Conservation (phyloP, 495 filamentous ascomycete genomes). For the Xylaria venustula region DNA sequence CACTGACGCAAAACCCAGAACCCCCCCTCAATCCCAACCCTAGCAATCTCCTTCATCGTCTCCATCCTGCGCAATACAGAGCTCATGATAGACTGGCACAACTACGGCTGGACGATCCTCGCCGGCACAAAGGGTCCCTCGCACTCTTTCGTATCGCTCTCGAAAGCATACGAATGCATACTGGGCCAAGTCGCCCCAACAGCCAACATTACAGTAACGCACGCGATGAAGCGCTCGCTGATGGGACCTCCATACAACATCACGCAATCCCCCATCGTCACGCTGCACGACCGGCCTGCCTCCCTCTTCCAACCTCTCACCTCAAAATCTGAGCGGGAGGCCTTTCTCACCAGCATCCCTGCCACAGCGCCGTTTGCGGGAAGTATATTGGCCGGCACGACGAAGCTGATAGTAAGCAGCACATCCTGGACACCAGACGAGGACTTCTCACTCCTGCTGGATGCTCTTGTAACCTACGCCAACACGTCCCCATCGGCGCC, state of each 20-base stretch:
- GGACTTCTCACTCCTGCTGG: conserved; percentile 88
- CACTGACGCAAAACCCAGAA: conserved; percentile 56
- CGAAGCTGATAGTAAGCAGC: conserved; percentile 75
- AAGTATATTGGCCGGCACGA: conserved; percentile 53
- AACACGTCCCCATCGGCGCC: conserved; percentile 48
- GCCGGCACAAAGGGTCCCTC: conserved; percentile 59
- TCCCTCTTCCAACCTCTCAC: conserved; percentile 72
- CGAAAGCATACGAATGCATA: conserved; percentile 70
- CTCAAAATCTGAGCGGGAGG: conserved; percentile 41
- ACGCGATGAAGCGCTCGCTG: conserved; percentile 79
- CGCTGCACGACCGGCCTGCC: conserved; percentile 86
- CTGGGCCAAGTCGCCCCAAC: conserved; percentile 64
- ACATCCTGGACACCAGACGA: conserved; percentile 98
- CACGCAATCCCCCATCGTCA: conserved; percentile 54
- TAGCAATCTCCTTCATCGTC: conserved; percentile 68
- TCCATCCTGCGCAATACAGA: conserved; percentile 77
- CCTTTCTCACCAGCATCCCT: conserved; percentile 61
- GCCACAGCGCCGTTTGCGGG: conserved; percentile 57
- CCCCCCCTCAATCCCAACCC: conserved; percentile 89
- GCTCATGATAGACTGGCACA: conserved; percentile 97
- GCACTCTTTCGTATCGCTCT: conserved; percentile 76
- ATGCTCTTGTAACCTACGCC: conserved; percentile 71
- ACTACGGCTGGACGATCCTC: conserved; percentile 96
- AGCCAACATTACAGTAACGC: conserved; percentile 81
- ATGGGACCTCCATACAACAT: conserved; percentile 59